Percentiles rank a stretch among this genome's conserved stretches.
Evolutionary conservation across 2,329 filamentous ascomycete species (phyloP).

Genomic region (Neospermospora avenae): DNA sequence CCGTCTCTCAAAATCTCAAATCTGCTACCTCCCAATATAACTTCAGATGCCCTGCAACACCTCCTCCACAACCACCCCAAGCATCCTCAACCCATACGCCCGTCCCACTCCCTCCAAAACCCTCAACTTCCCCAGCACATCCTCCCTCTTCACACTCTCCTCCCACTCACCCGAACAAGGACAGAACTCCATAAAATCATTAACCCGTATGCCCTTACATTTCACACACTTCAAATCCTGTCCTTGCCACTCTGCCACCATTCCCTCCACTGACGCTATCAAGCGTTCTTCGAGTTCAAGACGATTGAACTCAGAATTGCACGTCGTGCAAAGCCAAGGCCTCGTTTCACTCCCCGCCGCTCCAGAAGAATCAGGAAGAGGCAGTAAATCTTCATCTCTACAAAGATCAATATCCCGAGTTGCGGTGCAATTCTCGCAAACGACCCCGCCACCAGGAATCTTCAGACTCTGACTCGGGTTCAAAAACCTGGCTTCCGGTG

Average conservation of each 20-base stretch:
- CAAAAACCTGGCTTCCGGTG: conserved; percentile 77
- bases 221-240: conserved; percentile 81
- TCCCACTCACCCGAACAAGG: conserved; percentile 86
- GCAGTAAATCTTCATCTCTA: conserved; percentile 78
- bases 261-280: conserved; percentile 70
- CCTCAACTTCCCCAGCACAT: conserved; percentile 60
- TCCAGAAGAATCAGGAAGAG: conserved; percentile 32
- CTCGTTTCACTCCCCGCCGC: conserved; percentile 28
- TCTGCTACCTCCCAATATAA: background rate
- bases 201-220: conserved; percentile 72
- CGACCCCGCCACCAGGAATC: conserved; percentile 69
- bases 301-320: conserved; percentile 71
- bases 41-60: conserved; percentile 50
- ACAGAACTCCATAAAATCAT: conserved; percentile 97
- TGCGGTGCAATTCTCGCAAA: conserved; percentile 88
- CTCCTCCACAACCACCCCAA: conserved; percentile 69
- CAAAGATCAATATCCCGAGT: conserved; percentile 88
- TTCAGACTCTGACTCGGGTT: conserved; percentile 78
- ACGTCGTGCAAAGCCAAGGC: conserved; percentile 75
- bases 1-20: no score
- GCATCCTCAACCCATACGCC: conserved; percentile 79
- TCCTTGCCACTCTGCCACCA: conserved; percentile 76
- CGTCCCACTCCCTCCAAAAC: conserved; percentile 73
- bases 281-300: conserved; percentile 80
- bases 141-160: conserved; percentile 64